Base-by-base conservation (phyloP, 345 rosid species). In the Pistacia atlantica region DNA sequence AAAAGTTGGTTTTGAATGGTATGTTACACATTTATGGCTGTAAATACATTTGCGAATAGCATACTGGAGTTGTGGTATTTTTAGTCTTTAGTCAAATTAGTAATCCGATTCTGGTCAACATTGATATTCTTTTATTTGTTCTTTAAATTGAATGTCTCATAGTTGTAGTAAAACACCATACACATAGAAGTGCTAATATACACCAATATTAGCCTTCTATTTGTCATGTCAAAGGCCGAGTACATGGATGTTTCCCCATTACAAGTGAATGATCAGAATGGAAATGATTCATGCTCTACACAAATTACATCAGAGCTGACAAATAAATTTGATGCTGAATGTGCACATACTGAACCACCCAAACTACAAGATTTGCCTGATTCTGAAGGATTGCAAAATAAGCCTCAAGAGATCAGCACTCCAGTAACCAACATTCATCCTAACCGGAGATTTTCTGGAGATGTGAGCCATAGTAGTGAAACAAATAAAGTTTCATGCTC, bases 181-280 rank as follows among this genome's bases (percentile, higher is more conserved):
- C 45, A 65, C n/a, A n/a, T 25, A 69, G 67, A 70, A 65, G 66
- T 74, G 31, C 46, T 46, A 11, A 68, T 60, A 59, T 49, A 37
- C 63, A 57, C 59, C 62, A 55, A 49, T 74, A 35, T 45, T 51
- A 75, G 73, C 64, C 66, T 45, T 71, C 51, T 70, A 64, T 46
- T 57, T 75, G 65, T 37, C 58, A 77, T 84, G 87, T 70, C 77
- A 38, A 61, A 66, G 73, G 61, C 71, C 65, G 80, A 69, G 75
- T 42, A 73, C 28, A 74, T 69, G 68, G 77, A 75, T 13, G 42
- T 79, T 70, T 84, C 83, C 76, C 61, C 77, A 18, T 71, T 79
- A 55, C 68, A 70, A 79, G 57, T 52, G 69, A 66, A 66, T 78
- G 9, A 54, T 67, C 65, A 73, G 42, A 37, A 57, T 1, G 66